phyloP scores from a whole-genome alignment of 805 yeast species.

The Saccharomycopsis schoenii region DNA sequence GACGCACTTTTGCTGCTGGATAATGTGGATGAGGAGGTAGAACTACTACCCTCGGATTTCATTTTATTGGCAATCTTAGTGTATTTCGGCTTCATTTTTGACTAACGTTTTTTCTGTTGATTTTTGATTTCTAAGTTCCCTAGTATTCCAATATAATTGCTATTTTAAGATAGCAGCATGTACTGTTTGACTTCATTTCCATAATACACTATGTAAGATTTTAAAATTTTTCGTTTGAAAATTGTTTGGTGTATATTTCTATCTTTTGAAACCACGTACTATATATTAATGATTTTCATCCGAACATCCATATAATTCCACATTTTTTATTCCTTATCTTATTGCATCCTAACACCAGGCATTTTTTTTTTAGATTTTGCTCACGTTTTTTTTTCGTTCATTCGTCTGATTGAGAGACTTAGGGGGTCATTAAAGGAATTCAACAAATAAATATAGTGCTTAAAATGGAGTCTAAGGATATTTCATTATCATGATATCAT shows the following conservation, averaged over 20 bases:
- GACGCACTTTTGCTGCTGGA: not conserved
- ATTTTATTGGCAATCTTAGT: not conserved
- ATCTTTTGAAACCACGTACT: not conserved
- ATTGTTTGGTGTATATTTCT: not conserved
- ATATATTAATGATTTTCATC: not conserved
- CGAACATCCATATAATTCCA: not conserved
- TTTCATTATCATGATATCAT: not conserved
- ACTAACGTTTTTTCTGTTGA: not conserved
- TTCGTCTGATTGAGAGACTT: not conserved
- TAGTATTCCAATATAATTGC: too few species aligned
- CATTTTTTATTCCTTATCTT: not conserved
- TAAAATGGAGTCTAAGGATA: not conserved
- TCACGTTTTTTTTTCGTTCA: not conserved
- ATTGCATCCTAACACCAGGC: not conserved
- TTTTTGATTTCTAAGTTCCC: not conserved
- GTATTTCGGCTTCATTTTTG: not conserved
- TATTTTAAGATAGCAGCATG: too few species aligned
- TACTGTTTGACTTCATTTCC: too few species aligned
- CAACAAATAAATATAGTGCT: not conserved
- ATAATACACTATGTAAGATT: too few species aligned
- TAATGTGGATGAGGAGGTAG: too few species aligned
- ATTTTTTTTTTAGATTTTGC: too few species aligned
- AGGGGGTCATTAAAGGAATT: not conserved
- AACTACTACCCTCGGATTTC: not conserved
- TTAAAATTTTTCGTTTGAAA: not conserved